Percentiles rank a stretch among this genome's conserved stretches.
phyloP scores from a whole-genome alignment of 2,329 filamentous ascomycete species.

The Metarhizium brunneum region DNA sequence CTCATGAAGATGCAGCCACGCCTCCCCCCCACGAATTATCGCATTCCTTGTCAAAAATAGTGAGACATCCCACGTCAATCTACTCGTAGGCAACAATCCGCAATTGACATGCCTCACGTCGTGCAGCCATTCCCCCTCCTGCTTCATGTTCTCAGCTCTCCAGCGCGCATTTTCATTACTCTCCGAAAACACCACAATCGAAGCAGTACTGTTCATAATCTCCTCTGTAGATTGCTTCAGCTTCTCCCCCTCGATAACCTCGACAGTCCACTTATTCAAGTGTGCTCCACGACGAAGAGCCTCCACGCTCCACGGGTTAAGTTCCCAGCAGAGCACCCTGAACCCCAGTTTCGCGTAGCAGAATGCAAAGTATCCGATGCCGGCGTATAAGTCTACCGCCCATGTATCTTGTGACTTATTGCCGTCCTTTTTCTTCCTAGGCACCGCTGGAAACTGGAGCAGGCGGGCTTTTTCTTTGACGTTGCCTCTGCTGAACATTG shows the following conservation, averaged over 20 bases:
- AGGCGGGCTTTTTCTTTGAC: constrained; percentile 79
- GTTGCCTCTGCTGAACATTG: constrained; percentile 92
- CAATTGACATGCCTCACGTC: constrained; percentile 52
- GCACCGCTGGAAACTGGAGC: constrained; percentile 34
- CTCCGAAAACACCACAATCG: constrained; percentile 60
- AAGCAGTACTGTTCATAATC: constrained; percentile 33
- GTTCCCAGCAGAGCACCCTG: constrained; percentile 75
- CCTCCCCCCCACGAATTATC: constrained; percentile 21
- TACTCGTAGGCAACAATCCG: constrained; percentile 52
- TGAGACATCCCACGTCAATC: constrained; percentile 37
- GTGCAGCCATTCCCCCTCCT: constrained; percentile 18
- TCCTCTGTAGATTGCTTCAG: constrained; percentile 27
- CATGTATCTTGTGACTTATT: constrained; percentile 21
- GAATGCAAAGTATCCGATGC: constrained; percentile 91
- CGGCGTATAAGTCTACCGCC: constrained; percentile 78
- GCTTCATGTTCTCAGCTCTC: constrained; percentile 28
- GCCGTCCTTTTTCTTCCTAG: neutral
- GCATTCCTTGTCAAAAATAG: constrained; percentile 34
- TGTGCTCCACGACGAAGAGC: constrained; percentile 67
- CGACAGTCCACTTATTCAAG: constrained; percentile 57
- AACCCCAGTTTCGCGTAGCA: constrained; percentile 67
- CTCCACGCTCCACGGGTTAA: constrained; percentile 84
- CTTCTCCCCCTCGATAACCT: constrained; percentile 37
- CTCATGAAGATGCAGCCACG: constrained; percentile 58
- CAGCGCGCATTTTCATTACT: constrained; percentile 49